Evolutionary conservation across 495 filamentous ascomycete species (phyloP), one percentile per base, ranked within the genome.

Genomic region (Neurospora sp.): DNA sequence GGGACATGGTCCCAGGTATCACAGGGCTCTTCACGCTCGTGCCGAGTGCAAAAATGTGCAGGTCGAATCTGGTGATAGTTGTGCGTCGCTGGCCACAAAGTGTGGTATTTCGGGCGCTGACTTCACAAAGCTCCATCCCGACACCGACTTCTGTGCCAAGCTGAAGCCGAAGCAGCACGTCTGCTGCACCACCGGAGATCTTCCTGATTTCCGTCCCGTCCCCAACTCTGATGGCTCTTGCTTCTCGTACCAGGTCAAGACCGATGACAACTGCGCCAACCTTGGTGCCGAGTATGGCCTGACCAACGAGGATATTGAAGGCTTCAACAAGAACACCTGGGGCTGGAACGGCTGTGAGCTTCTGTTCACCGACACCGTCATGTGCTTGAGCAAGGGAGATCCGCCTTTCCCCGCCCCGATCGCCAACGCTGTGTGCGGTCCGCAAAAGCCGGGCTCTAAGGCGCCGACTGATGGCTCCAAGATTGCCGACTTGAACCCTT

Each of bases 311-410:
- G 71, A 84, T 0, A 71, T 88, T 7, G 78, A 83, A 7, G 46
- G 35, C 0, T 83, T 73, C 70, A 88, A 88, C 78, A 80, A 79
- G 31, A 73, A 81, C 2, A 86, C 84, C 12, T 88, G 85, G 85
- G 86, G 80, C 41, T 88, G 85, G 85, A 75, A 68, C 20, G 84
- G 83, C 44, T 89, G 87, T 75, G 70, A 59, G 11, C 72, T 88
- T 1, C 53, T 74, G 53, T 61, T 61, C 53, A 31, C 39, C 0
- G 74, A 71, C 5, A 61, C 71, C 10, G 69, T 69, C 12, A 87
- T 89, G 20, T 88, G 87, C 73, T 48, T 89, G 3, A 87, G 85
- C 74, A 72, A 74, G 2, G 87, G 87, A 6, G 37, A 48, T 0
- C 77, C 87, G 4, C 85, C 86, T 0, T 74, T 88, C 77, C 87